Conservation (phyloP, 1,284 basidiomycete species). For the Quambalaria eucalypti region DNA sequence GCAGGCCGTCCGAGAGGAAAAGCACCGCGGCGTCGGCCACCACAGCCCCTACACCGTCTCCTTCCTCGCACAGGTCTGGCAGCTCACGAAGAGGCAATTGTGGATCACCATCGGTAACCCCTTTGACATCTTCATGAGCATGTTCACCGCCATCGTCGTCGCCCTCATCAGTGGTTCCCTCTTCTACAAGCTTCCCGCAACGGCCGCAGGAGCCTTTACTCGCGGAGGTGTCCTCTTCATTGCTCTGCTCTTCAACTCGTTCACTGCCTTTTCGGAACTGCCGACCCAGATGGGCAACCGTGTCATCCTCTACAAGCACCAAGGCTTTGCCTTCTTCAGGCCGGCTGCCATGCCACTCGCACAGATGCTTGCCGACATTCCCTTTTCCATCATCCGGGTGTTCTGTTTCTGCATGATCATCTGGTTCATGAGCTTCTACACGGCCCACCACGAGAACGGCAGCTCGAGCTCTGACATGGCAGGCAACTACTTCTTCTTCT, state of each 20-base stretch:
- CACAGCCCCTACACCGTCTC: constrained; percentile 27
- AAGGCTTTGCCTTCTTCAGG: constrained; percentile 30
- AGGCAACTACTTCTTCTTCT: constrained; percentile 42
- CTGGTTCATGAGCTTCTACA: constrained; percentile 42
- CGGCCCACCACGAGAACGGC: constrained; percentile 18
- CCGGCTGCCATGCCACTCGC: constrained; percentile 28
- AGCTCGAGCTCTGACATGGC: too few relatives aligned
- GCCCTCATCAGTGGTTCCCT: constrained; percentile 67
- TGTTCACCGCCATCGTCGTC: constrained; percentile 49
- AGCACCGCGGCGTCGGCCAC: constrained; percentile 15
- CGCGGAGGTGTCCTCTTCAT: constrained; percentile 47
- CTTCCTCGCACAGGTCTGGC: constrained; percentile 53
- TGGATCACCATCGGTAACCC: constrained; percentile 61
- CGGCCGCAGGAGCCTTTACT: constrained; percentile 64
- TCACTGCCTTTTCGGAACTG: constrained; percentile 49
- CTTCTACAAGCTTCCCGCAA: constrained; percentile 59
- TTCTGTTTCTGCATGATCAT: constrained; percentile 26
- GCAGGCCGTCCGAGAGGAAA: constrained; percentile 22
- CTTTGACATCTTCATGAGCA: constrained; percentile 46
- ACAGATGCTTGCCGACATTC: constrained; percentile 32
- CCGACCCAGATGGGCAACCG: constrained; percentile 27
- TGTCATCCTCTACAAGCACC: constrained; percentile 34
- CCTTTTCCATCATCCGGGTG: constrained; percentile 20
- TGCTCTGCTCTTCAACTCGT: constrained; percentile 48
- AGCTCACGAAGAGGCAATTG: constrained; percentile 59